Evolutionary conservation across 1,284 basidiomycete genomes (phyloP), one percentile per base, ranked within the genome.

Genomic region (Takashimella koratensis): DNA sequence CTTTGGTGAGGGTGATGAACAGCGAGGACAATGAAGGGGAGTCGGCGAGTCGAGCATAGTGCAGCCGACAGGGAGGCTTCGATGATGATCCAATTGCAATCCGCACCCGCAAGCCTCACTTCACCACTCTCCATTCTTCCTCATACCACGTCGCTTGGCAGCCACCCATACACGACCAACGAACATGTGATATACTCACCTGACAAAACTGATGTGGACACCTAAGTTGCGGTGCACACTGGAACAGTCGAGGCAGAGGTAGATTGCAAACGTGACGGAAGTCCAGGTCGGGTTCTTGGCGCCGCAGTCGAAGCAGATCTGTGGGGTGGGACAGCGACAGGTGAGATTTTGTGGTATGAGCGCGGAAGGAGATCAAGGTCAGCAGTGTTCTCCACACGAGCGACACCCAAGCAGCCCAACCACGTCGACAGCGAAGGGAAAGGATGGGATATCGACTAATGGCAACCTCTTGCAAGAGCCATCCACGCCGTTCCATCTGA

Each of bases 281-380:
- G 93, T 87, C 95, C 95, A 98, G 45, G 94, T 96, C 52, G 95
- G 95, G 79, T 96, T 97, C 70, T 93, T 88, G 56, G 95, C 93
- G 65, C 85, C 83, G 74, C 96, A 98, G 77, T 98, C 95, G 71
- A 97, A 97, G 79, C 95, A 98, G 67, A 85, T 83, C 95, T 98
- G 66, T 5, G 5, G 30, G n/a, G n/a, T n/a, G n/a, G n/a, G n/a
- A n/a, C n/a, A 22, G 30, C n/a, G 27, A 41, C 22, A 49, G 39
- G 3, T 36, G 6, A 21, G 8, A 40, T 19, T 13, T 27, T 22
- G 13, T 40, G 19, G 25, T 43, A 43, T 26, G 44, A 48, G n/a
- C 16, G 25, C 11, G 19, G 16, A 22, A 44, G 13, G 27, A 41
- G 40, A n/a, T 30, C 25, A 45, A 11, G n/a, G 23, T 22, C 22